Percentiles rank a stretch among this genome's conserved stretches.
phyloP scores from a whole-genome alignment of 352 stramenopile species.

The Phytophthora cryptogea region DNA sequence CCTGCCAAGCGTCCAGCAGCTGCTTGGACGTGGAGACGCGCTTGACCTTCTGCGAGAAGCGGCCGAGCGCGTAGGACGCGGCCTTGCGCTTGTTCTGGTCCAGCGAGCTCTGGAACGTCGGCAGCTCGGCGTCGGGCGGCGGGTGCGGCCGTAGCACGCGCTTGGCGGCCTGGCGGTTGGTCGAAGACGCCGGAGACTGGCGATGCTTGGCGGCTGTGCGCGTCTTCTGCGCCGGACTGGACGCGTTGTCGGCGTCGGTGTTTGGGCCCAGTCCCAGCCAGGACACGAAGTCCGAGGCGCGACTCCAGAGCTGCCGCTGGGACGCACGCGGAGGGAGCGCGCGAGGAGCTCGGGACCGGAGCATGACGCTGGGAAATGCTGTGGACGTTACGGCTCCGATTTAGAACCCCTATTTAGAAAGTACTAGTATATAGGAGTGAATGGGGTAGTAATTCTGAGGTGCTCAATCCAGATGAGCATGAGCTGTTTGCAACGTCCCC shows the following conservation, averaged over 20 bases:
- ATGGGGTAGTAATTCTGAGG: too few species aligned
- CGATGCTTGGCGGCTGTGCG: neutral
- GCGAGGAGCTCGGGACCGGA: constrained; percentile 15
- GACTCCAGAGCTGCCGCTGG: constrained; percentile 42
- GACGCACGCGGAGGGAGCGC: constrained; percentile 9
- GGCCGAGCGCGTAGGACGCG: constrained; percentile 19
- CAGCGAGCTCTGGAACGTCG: constrained; percentile 7
- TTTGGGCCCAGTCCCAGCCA: constrained; percentile 36
- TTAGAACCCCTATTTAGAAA: neutral
- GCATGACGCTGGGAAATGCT: constrained; percentile 23
- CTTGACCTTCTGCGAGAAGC: constrained; percentile 34
- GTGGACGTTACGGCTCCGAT: neutral
- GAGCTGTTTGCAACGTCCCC: too few species aligned
- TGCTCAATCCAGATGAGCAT: too few species aligned
- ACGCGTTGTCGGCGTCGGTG: neutral
- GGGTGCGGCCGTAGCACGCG: constrained; percentile 12
- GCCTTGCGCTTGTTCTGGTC: constrained; percentile 5
- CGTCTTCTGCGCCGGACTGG: neutral
- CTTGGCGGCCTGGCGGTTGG: constrained; percentile 19
- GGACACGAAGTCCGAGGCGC: constrained; percentile 38
- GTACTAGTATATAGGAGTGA: neutral
- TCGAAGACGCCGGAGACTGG: neutral
- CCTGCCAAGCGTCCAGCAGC: constrained; percentile 36
- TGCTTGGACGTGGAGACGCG: constrained; percentile 9
- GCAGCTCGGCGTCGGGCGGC: constrained; percentile 4